Evolutionary conservation across 1,139 yeast species (phyloP), one percentile per base, ranked within the genome.

Genomic region (Ogataea hybrid): DNA sequence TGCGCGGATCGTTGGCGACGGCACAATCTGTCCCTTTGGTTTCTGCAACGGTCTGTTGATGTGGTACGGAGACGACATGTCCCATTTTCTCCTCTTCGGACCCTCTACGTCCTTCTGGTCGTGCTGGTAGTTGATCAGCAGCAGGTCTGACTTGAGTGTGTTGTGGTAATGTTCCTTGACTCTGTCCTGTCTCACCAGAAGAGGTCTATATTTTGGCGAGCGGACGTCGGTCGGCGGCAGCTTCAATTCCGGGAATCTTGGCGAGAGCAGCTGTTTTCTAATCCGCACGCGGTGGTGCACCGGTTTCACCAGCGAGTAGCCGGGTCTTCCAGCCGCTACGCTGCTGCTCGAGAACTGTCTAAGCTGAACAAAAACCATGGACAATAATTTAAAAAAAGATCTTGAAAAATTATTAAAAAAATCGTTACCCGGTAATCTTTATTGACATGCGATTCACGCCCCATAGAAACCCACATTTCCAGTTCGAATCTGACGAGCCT

Each of bases 241-340:
- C 51, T 84, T 75, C 41, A 88, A 66, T 37, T 79, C 84, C 44
- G 85, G 77, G 61, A 79, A 84, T 46, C 79, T 70, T 39, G 89
- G 87, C 51, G 84, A 74, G 57, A 89, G 69, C 47, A 77, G 77
- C 23, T 80, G 68, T 64, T 92, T 92, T 54, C 77, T 75, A 57
- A 86, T 79, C 52, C 77, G 78, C 43, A 92, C 86, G 48, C 81
- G 74, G 64, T 92, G 98, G 63, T 92, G 98, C 14, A 90, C 95
- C 3, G 98, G 97, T 41, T 82, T 77, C 27, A 86, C 90, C 34
- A 87, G 75, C 36, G 94, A 83, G 61, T 82, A 81, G 2, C 87
- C 95, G 7, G 88, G 76, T 57, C 79, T 85, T 32, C 70, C 58
- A 17, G 63, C 58, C 5, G 60, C 59, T 6, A 6, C 6, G 1